These are phyloP conservation scores for Metarhizium humberi DNA, from an alignment of 2,329 filamentous ascomycete species.

Conservation along the genomic window DNA sequence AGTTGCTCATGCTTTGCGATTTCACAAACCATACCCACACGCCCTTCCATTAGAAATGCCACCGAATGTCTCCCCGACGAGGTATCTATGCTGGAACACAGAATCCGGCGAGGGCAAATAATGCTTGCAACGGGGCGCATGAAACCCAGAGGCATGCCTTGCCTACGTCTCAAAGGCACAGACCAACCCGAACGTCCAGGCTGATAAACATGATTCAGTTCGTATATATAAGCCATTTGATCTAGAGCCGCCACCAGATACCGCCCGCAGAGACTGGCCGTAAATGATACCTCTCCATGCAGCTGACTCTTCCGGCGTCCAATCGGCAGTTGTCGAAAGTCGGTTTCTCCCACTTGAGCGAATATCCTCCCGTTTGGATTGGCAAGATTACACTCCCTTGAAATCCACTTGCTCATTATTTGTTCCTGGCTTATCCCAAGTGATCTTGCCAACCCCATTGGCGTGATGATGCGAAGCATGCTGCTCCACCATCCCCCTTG, in stretches of 20 bases:
- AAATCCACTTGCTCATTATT: constrained; percentile 31
- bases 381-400: constrained; percentile 27
- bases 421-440: constrained; percentile 16
- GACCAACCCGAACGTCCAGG: constrained; percentile 13
- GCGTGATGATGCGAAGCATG: constrained; percentile 16
- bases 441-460: constrained; percentile 9
- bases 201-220: constrained; percentile 26
- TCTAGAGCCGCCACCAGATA: constrained; percentile 48
- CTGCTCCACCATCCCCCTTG: constrained; percentile 44
- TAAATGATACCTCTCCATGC: constrained; percentile 28
- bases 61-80: constrained; percentile 44
- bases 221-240: constrained; percentile 47
- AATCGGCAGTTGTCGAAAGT: constrained; percentile 25
- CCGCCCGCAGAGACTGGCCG: constrained; percentile 46
- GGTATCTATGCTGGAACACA: constrained; percentile 55
- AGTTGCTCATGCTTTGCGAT: constrained; percentile 21
- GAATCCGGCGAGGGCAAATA: constrained; percentile 44
- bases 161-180: constrained; percentile 15
- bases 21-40: constrained; percentile 53
- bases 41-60: constrained; percentile 49
- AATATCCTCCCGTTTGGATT: constrained; percentile 17
- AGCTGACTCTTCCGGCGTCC: constrained; percentile 14
- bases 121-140: constrained; percentile 41
- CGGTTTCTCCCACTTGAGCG: constrained; percentile 21
- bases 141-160: constrained; percentile 14